These are phyloP conservation scores for Gossypium aridum DNA, from an alignment of 441 rosid genomes.

Conservation along the genomic window DNA sequence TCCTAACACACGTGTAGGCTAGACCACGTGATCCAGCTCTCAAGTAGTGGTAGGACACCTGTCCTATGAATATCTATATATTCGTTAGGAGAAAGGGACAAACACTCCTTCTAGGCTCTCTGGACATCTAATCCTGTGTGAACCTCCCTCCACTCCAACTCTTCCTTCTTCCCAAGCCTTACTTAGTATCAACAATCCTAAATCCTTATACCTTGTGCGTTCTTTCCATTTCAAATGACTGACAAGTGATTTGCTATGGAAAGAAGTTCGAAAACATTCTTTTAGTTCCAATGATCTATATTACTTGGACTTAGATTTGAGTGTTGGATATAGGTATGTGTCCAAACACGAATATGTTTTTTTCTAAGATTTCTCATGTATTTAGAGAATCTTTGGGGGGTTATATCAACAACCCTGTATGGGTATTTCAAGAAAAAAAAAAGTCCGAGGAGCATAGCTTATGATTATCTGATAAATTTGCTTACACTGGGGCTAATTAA, in stretches of 20 bases:
- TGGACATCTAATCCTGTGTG: too few relatives aligned
- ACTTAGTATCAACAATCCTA: neutral
- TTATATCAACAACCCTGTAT: neutral
- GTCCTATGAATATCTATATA: too few relatives aligned
- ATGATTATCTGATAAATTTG: neutral
- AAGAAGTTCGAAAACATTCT: neutral
- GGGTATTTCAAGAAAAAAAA: neutral
- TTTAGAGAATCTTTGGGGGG: neutral
- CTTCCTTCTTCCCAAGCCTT: too few relatives aligned
- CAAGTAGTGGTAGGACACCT: too few relatives aligned
- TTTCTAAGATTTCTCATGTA: neutral
- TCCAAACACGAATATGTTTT: neutral
- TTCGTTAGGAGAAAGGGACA: too few relatives aligned
- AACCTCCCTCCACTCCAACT: too few relatives aligned
- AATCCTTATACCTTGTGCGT: neutral
- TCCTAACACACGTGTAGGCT: too few relatives aligned
- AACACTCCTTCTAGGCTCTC: too few relatives aligned
- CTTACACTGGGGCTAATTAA: conserved; percentile 10
- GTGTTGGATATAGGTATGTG: neutral
- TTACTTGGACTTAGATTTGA: neutral
- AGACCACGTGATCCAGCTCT: too few relatives aligned
- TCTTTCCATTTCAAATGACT: neutral
- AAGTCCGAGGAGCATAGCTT: neutral
- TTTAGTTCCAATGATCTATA: neutral
- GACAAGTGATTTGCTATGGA: neutral